Conservation (phyloP, 768 basidiomycete species). For the Leccinum ochraceum region DNA sequence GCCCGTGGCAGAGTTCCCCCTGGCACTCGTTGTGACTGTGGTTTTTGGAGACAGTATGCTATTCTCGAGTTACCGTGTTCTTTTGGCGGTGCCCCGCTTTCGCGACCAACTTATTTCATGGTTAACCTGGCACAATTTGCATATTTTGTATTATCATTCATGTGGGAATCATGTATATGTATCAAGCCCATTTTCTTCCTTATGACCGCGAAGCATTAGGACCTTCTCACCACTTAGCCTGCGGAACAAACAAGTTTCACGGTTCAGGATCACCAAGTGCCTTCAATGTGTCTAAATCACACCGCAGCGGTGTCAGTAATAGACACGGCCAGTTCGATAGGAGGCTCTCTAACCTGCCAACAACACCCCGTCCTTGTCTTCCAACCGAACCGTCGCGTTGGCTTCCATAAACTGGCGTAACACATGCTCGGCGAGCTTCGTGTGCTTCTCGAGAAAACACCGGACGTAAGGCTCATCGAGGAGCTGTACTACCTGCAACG, state of each 20-base stretch:
- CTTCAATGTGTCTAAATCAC: constrained; percentile 18
- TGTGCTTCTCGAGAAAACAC: constrained; percentile 21
- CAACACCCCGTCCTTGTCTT: constrained; percentile 23
- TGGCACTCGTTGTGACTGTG: constrained; percentile 40
- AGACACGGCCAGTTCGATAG: neutral
- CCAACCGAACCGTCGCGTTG: constrained; percentile 16
- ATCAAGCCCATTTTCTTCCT: constrained; percentile 9
- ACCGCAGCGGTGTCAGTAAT: neutral
- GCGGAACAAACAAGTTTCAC: neutral
- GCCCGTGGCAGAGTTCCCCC: constrained; percentile 67
- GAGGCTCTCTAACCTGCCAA: constrained; percentile 20
- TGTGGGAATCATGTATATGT: constrained; percentile 24
- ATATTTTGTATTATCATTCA: constrained; percentile 35
- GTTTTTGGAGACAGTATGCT: constrained; percentile 2
- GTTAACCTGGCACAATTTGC: constrained; percentile 19
- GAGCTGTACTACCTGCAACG: constrained; percentile 26
- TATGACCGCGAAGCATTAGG: neutral
- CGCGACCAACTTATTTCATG: constrained; percentile 21
- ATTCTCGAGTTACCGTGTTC: constrained; percentile 1
- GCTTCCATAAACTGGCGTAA: constrained; percentile 12
- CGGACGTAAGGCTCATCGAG: constrained; percentile 15
- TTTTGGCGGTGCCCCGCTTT: constrained; percentile 16
- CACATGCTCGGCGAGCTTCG: constrained; percentile 9
- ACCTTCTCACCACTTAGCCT: no score
- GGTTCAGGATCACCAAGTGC: neutral